Evolutionary conservation across 352 stramenopile species (phyloP).

Genomic region (Globisporangium barbulae): DNA sequence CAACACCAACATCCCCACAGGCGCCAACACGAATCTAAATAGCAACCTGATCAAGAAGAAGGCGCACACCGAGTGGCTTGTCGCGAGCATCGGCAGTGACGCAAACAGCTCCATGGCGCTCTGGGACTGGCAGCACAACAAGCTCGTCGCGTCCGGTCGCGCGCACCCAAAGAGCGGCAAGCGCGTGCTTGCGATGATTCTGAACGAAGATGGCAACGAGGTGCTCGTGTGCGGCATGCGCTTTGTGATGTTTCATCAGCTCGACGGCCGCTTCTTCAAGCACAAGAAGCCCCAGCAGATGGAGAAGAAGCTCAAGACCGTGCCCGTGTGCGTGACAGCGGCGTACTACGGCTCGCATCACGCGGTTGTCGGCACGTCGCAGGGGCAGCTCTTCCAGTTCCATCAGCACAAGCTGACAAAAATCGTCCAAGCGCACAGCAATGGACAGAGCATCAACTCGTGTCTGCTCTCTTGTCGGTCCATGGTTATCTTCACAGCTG

Average conservation of each 20-base stretch:
- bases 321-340: conserved; percentile 46
- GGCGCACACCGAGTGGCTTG: conserved; percentile 46
- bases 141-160: conserved; percentile 52
- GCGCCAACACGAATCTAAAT: conserved; percentile 30
- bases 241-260: conserved; percentile 60
- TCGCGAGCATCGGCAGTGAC: conserved; percentile 67
- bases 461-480: conserved; percentile 56
- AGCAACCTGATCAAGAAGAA: conserved; percentile 52
- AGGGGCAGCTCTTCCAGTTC: conserved; percentile 68
- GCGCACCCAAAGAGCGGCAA: conserved; percentile 30
- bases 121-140: conserved; percentile 77
- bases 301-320: conserved; percentile 36
- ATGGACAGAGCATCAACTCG: conserved; percentile 50
- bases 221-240: conserved; percentile 58
- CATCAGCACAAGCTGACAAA: conserved; percentile 51
- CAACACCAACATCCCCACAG: conserved; percentile 25
- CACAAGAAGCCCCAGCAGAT: conserved; percentile 53
- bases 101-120: conserved; percentile 62
- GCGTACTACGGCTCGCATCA: conserved; percentile 56
- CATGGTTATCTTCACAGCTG: conserved; percentile 76
- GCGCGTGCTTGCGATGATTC: conserved; percentile 48
- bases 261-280: conserved; percentile 60
- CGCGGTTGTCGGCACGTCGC: conserved; percentile 58
- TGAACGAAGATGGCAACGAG: conserved; percentile 73
- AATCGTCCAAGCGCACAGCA: conserved; percentile 56